Conservation (phyloP, 139 green algal species). For the Tetradesmus lagerheimii region DNA sequence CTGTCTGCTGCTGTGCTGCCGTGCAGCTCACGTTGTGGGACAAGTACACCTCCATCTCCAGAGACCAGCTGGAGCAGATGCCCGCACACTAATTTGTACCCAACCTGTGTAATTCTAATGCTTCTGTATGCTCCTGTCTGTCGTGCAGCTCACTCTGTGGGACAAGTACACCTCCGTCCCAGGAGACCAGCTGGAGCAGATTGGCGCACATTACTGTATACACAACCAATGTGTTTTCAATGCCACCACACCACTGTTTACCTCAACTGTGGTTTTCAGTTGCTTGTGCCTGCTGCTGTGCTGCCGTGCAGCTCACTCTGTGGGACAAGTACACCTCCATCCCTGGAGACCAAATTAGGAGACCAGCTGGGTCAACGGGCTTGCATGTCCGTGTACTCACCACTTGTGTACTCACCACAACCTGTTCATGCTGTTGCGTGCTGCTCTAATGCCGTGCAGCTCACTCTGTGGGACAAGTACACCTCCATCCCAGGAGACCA, state of each 20-base stretch:
- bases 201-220: no score
- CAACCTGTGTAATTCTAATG: neutral
- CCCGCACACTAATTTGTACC: neutral
- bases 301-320: constrained; percentile 76
- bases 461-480: constrained; percentile 90
- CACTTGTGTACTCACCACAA: no score
- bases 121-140: neutral
- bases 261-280: neutral
- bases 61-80: constrained; percentile 71
- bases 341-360: constrained; percentile 77
- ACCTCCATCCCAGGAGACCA: constrained; percentile 70
- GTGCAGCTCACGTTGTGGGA: constrained; percentile 91
- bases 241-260: no score
- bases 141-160: constrained; percentile 87
- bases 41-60: constrained; percentile 61
- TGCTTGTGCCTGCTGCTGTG: neutral
- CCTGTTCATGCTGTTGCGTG: neutral
- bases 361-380: constrained; percentile 69
- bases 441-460: constrained; percentile 18
- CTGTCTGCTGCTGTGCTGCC: neutral
- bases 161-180: constrained; percentile 65
- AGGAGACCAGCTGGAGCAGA: constrained; percentile 75
- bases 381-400: no score
- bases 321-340: constrained; percentile 78
- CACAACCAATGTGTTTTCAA: no score